A percentile compares a stretch with the other conserved stretches of the same genome.
These are phyloP conservation scores for Wickerhamomyces bisporus DNA, from an alignment of 805 yeast genomes.

Conservation along the genomic window DNA sequence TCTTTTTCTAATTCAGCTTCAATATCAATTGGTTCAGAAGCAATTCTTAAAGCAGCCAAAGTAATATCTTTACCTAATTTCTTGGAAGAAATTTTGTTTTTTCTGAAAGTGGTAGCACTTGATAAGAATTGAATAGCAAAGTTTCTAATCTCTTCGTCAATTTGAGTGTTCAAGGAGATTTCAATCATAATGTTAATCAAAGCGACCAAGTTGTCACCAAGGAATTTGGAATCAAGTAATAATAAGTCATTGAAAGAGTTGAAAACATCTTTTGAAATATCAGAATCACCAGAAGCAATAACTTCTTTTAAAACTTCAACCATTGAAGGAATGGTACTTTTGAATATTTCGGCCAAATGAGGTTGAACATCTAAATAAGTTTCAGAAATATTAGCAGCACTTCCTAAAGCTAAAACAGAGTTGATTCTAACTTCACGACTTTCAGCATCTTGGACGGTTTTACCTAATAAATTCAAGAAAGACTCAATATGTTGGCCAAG, in stretches of 20 bases:
- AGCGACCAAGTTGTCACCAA: conserved; percentile 68
- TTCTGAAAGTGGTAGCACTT: conserved; percentile 73
- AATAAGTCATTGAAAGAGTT: conserved; percentile 79
- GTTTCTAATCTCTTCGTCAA: conserved; percentile 78
- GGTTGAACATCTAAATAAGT: conserved; percentile 46
- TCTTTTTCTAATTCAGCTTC: conserved; percentile 71
- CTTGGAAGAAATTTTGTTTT: conserved; percentile 70
- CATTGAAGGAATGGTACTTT: conserved; percentile 69
- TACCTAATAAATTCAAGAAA: conserved; percentile 64
- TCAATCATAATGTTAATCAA: conserved; percentile 72
- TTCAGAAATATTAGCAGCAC: conserved; percentile 62
- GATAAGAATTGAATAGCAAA: conserved; percentile 82
- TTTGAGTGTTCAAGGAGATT: conserved; percentile 56
- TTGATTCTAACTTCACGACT: conserved; percentile 76
- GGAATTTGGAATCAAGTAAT: conserved; percentile 67
- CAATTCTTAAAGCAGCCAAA: conserved; percentile 64
- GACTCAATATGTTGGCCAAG: conserved; percentile 56
- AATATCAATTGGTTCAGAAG: conserved; percentile 78
- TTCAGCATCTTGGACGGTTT: conserved; percentile 54
- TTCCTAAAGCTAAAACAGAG: conserved; percentile 72
- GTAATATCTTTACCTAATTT: conserved; percentile 83
- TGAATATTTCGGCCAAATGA: conserved; percentile 47
- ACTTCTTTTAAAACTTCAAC: conserved; percentile 75
- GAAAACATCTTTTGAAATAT: conserved; percentile 68
- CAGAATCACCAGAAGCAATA: conserved; percentile 65